These are phyloP conservation scores for Cladosporium sp. DNA, from an alignment of 2,329 filamentous ascomycete genomes.

Conservation along the genomic window DNA sequence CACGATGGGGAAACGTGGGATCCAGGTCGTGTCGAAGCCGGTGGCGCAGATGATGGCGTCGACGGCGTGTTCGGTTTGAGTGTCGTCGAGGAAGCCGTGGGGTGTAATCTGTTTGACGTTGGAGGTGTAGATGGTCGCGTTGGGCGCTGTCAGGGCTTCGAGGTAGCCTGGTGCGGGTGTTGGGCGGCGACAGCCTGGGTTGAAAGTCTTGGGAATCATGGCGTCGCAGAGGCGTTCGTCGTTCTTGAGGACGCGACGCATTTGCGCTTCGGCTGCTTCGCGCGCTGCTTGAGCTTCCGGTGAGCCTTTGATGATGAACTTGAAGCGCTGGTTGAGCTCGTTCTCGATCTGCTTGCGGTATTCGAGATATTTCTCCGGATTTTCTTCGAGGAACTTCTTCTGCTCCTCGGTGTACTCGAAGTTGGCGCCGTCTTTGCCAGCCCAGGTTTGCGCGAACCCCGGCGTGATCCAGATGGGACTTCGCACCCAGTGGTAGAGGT, in stretches of 20 bases:
- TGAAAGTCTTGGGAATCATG: slow-evolving; percentile 45
- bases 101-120: slow-evolving; percentile 28
- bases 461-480: slow-evolving; percentile 47
- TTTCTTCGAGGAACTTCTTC: slow-evolving; percentile 34
- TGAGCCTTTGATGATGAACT: slow-evolving; percentile 50
- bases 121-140: slow-evolving; percentile 33
- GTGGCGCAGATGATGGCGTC: slow-evolving; percentile 38
- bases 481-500: slow-evolving; percentile 40
- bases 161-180: slow-evolving; percentile 43
- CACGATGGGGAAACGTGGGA: slow-evolving; percentile 30
- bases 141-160: slow-evolving; percentile 34
- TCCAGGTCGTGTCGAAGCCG: slow-evolving; percentile 35
- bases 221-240: slow-evolving; percentile 38
- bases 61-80: slow-evolving; percentile 27
- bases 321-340: slow-evolving; percentile 51
- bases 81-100: slow-evolving; percentile 30
- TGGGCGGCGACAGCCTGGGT: slow-evolving; percentile 37
- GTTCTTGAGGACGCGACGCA: slow-evolving; percentile 38
- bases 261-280: slow-evolving; percentile 37
- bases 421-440: slow-evolving; percentile 44
- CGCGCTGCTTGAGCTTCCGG: slow-evolving; percentile 41
- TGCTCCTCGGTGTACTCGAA: slow-evolving; percentile 44
- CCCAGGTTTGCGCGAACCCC: slow-evolving; percentile 45
- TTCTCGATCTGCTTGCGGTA: slow-evolving; percentile 47
- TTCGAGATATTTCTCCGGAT: slow-evolving; percentile 43